phyloP scores from a whole-genome alignment of 2,329 filamentous ascomycete species.

The Ramichloridium luteum region DNA sequence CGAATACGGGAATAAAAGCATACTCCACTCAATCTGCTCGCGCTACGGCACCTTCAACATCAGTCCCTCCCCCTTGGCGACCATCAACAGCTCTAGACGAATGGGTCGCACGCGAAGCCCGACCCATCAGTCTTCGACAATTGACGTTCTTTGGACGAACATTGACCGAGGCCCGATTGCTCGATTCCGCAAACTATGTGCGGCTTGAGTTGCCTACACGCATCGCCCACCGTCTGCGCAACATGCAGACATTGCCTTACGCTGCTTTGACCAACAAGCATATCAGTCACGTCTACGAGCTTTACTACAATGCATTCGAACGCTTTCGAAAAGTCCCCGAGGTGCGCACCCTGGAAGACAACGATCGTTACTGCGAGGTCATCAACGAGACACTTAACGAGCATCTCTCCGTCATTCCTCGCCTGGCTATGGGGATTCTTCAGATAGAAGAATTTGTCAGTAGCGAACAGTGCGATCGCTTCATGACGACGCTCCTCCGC shows the following conservation, averaged over 20 bases:
- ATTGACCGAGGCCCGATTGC: constrained; percentile 73
- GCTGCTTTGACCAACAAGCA: constrained; percentile 92
- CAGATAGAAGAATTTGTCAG: constrained; percentile 78
- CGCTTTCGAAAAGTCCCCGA: constrained; percentile 72
- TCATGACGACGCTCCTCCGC: constrained; percentile 88
- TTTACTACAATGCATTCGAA: constrained; percentile 96
- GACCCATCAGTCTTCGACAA: constrained; percentile 91
- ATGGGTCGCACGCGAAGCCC: constrained; percentile 85
- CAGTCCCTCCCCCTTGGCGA: constrained; percentile 42
- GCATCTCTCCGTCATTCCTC: constrained; percentile 86
- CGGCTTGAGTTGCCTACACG: constrained; percentile 83
- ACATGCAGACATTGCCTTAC: constrained; percentile 94
- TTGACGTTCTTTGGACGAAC: constrained; percentile 95
- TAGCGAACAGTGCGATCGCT: constrained; percentile 69
- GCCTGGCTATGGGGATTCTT: constrained; percentile 84
- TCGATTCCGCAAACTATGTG: constrained; percentile 95
- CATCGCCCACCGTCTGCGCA: constrained; percentile 83
- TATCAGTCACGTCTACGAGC: constrained; percentile 86
- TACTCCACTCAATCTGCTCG: too few relatives aligned
- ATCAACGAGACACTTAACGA: constrained; percentile 70
- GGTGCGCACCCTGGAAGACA: constrained; percentile 76
- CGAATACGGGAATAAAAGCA: too few relatives aligned
- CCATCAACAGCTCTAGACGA: constrained; percentile 49
- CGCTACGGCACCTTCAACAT: constrained; percentile 6
- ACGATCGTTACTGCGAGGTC: constrained; percentile 72